A percentile compares a stretch with the other conserved stretches of the same genome.
Evolutionary conservation across 2,329 filamentous ascomycete genomes (phyloP).

Genomic region (Magnaporthiopsis poae): DNA sequence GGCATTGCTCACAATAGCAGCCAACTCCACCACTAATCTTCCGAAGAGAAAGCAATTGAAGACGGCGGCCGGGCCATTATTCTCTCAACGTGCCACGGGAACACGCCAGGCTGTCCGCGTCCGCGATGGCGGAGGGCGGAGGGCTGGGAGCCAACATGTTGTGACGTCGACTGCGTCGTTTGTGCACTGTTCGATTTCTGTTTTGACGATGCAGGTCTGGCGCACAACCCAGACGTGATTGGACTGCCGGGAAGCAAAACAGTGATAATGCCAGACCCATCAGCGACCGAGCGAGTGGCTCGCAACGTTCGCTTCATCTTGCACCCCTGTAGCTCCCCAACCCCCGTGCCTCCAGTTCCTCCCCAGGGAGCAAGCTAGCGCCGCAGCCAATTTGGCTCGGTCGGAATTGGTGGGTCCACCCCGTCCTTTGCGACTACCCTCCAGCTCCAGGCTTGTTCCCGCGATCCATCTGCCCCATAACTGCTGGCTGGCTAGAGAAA

Average conservation of each 20-base stretch:
- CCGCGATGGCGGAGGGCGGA: not conserved
- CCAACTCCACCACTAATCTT: not conserved
- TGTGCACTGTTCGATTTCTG: not conserved
- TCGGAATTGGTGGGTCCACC: not conserved
- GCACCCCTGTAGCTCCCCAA: not conserved
- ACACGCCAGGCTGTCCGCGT: not conserved
- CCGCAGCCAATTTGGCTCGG: not conserved
- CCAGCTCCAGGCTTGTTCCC: not conserved
- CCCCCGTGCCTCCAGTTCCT: too few species aligned
- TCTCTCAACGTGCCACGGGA: not conserved
- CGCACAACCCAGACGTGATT: not conserved
- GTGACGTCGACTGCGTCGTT: not conserved
- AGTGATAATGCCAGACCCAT: too few species aligned
- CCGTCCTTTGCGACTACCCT: not conserved
- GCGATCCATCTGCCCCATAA: not conserved
- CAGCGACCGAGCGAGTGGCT: not conserved
- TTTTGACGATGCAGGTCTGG: too few species aligned
- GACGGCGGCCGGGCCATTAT: not conserved
- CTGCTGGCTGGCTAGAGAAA: not conserved
- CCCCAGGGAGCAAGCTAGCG: not conserved
- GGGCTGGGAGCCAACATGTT: not conserved
- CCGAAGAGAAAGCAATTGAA: not conserved
- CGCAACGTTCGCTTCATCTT: not conserved
- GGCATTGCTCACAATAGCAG: not conserved
- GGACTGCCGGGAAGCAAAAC: not conserved